A percentile compares a stretch with the other conserved stretches of the same genome.
Conservation (phyloP, 2,329 filamentous ascomycete genomes). For the Fusarium sororula region DNA sequence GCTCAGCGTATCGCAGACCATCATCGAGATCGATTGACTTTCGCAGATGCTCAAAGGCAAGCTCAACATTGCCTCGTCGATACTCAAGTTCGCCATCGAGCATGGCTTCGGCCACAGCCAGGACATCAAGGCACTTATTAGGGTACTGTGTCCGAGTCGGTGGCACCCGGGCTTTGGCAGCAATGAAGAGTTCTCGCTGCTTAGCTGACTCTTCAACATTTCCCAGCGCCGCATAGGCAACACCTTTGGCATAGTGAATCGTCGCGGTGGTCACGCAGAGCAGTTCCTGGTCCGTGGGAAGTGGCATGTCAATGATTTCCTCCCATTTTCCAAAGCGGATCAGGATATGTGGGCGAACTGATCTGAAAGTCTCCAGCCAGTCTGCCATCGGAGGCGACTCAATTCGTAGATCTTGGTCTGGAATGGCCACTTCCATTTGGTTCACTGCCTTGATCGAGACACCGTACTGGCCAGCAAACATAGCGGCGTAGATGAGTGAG, state of each 20-base stretch:
- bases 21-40: constrained; percentile 67
- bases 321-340: constrained; percentile 77
- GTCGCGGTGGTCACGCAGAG: constrained; percentile 75
- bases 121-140: constrained; percentile 70
- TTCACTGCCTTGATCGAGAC: constrained; percentile 67
- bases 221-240: constrained; percentile 69
- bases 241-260: constrained; percentile 72
- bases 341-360: constrained; percentile 72
- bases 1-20: constrained; percentile 72
- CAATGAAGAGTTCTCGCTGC: constrained; percentile 59
- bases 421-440: constrained; percentile 67
- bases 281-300: constrained; percentile 66
- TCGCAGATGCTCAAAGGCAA: constrained; percentile 66
- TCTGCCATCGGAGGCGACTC: constrained; percentile 77
- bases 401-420: constrained; percentile 56
- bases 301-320: constrained; percentile 63
- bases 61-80: constrained; percentile 64
- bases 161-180: constrained; percentile 61
- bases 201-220: constrained; percentile 60
- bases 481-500: constrained; percentile 77
- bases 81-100: constrained; percentile 78
- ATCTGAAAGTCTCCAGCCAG: constrained; percentile 74
- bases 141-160: constrained; percentile 71
- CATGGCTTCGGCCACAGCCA: constrained; percentile 70
- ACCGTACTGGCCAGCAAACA: constrained; percentile 74